Base-by-base conservation (phyloP, 2,329 filamentous ascomycete species). In the Neofusicoccum kwambonambiense region DNA sequence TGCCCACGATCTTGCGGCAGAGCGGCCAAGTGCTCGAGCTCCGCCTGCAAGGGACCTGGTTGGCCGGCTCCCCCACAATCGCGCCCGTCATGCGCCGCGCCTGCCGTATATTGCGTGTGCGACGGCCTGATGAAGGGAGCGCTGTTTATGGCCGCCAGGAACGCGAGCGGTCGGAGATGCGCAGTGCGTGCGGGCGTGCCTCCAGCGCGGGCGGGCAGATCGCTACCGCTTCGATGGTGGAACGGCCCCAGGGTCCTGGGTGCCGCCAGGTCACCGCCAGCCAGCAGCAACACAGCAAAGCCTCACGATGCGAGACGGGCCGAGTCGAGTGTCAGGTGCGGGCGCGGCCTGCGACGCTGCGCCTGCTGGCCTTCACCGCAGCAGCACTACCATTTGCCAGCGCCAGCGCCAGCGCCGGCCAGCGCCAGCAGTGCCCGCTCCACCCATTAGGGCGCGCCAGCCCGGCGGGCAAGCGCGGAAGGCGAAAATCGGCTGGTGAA, bases 381-480 rank as follows among this genome's bases (percentile, higher is more conserved):
- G 60, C 44, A 31, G 27, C 49, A 34, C 45, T 65, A 19, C 51
- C 64, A 44, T 57, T 49, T 66, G 72, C 69, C 70, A 68, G 70
- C 69, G 69, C 70, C 70, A 68, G 70, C 69, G 69, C 70, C 67
- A 56, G 57, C 52, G 61, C 67, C 73, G 73, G 75, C 75, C 73
- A 74, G 70, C 66, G 27, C 27, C 27, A 31, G 27, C 27, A 31
- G 27, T 7, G 17, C 13, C 54, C 39, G 54, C 54, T 58, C 52
- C 52, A 57, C 52, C 22, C 52, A 31, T 7, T 31, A 31, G 65
- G 67, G 50, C 22, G 22, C 22, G 22, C 22, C 22, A 22, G 22
- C 22, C 22, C 22, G 22, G 22, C 69, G 66, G 74, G 73, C 73
- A 75, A 72, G 71, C 74, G 74, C 73, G 73, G 72, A 69, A 73